Conservation (phyloP, 2,329 filamentous ascomycete species). For the Samsoniella hepiali region DNA sequence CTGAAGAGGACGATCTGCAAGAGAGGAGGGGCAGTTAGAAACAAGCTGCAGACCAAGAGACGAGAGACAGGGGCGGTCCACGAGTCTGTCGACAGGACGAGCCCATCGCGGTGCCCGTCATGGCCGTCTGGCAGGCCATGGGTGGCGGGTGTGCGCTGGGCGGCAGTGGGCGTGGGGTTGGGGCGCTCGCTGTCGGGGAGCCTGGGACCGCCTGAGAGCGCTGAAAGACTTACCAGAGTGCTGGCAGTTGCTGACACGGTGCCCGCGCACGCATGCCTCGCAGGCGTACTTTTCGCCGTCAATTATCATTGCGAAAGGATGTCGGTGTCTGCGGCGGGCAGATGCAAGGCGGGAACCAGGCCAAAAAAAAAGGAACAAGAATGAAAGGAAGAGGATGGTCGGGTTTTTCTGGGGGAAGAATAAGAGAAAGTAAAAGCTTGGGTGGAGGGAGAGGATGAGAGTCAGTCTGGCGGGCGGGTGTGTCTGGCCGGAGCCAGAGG, state of each 20-base stretch:
- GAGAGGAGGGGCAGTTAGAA: not conserved
- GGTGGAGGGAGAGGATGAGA: slow-evolving; percentile 16
- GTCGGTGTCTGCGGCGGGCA: slow-evolving; percentile 18
- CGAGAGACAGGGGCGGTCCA: not conserved
- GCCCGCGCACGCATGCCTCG: slow-evolving; percentile 95
- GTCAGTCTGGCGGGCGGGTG: slow-evolving; percentile 9
- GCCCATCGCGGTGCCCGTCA: not conserved
- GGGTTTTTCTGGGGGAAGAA: slow-evolving; percentile 5
- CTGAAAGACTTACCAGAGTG: slow-evolving; percentile 71
- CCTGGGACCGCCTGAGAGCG: slow-evolving; percentile 2
- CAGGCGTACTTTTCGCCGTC: slow-evolving; percentile 98
- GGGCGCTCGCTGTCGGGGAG: not conserved
- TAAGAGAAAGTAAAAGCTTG: slow-evolving; percentile 14
- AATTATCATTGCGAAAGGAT: slow-evolving; percentile 62
- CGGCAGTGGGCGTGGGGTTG: slow-evolving; percentile 8
- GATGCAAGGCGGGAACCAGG: slow-evolving; percentile 14
- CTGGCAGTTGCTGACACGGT: slow-evolving; percentile 98
- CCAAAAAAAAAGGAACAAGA: not conserved
- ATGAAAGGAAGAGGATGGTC: slow-evolving; percentile 5
- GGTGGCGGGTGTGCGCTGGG: not conserved
- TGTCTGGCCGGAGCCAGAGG: not conserved
- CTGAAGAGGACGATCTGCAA: slow-evolving; percentile 78
- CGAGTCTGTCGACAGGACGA: not conserved
- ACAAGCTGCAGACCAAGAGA: not conserved
- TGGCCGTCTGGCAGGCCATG: not conserved